Conservation (phyloP, 2,329 filamentous ascomycete genomes). For the Clonostachys sp. region DNA sequence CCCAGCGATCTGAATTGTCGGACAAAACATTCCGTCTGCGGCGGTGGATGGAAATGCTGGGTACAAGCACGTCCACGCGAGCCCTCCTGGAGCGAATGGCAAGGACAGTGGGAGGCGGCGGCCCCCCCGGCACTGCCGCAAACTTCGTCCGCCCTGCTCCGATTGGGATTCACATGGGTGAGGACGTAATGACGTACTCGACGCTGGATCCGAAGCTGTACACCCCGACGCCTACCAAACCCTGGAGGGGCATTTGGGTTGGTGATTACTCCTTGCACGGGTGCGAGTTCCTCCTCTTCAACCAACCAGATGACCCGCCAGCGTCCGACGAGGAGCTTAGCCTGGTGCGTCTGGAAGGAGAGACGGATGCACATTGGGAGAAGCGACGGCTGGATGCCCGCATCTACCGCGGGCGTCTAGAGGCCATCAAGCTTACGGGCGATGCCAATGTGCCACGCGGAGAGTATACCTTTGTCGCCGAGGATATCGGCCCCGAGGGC, state of each 20-base stretch:
- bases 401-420: conserved; percentile 62
- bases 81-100: neutral
- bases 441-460: conserved; percentile 87
- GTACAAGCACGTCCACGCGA: conserved; percentile 8
- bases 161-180: conserved; percentile 43
- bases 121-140: conserved; percentile 5
- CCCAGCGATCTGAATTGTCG: conserved; percentile 53
- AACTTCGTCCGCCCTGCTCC: conserved; percentile 11
- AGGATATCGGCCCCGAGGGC: conserved; percentile 68
- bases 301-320: conserved; percentile 58
- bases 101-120: neutral
- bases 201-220: conserved; percentile 74
- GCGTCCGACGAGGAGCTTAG: conserved; percentile 31
- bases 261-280: conserved; percentile 87
- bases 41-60: conserved; percentile 68
- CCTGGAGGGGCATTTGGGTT: conserved; percentile 87
- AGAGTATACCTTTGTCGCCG: conserved; percentile 74
- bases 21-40: conserved; percentile 64
- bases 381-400: conserved; percentile 36
- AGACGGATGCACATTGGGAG: conserved; percentile 41
- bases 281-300: conserved; percentile 79
- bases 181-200: conserved; percentile 57
- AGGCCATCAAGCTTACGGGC: conserved; percentile 87
- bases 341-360: conserved; percentile 28
- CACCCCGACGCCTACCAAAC: conserved; percentile 73